Evolutionary conservation across 257 asterid genomes (phyloP), one percentile per base, ranked within the genome.

Genomic region (Prunella vulgaris): DNA sequence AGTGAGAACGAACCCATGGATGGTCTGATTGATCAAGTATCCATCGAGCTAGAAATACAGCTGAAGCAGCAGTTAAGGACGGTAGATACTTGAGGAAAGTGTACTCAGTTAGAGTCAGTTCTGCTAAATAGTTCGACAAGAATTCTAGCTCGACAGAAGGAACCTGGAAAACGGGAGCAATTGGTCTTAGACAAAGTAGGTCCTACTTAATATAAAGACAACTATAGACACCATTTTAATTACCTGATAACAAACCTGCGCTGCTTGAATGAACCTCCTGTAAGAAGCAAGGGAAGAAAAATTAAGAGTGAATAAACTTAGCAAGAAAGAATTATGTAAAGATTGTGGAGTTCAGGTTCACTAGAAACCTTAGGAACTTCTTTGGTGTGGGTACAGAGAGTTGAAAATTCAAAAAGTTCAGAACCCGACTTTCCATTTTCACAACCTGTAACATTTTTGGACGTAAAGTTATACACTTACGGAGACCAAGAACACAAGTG

Each of bases 241-340:
- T 81, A 95, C 98, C 94, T 88, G 70, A 49, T 79, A 89, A 67
- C 89, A 89, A 76, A 76, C 84, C 68, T 92, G 99, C 63, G 99
- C 98, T 76, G 99, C 98, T 85, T 89, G 99, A 80, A 92, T 79
- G 80, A 86, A 95, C 84, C 99, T 85, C 97, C 99, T 94, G 73
- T n/a, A 69, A 51, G 73, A 25, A 68, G 54, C 24, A 76, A 72
- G n/a, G 18, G 64, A 48, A 14, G 48, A 46, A 49, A 59, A 70
- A 59, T 33, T 40, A 64, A 48, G 77, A 75, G 48, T 32, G 15
- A 22, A 46, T 60, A 38, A 70, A 59, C 24, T 66, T 62, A 51
- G 68, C 14, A 35, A 49, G 27, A 48, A 20, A 33, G 62, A 25
- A 66, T 49, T 17, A 22, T 22, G 48, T 10, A 28, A 59, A 42